Evolutionary conservation across 2,329 filamentous ascomycete species (phyloP).

Genomic region (Aphanocladium album): DNA sequence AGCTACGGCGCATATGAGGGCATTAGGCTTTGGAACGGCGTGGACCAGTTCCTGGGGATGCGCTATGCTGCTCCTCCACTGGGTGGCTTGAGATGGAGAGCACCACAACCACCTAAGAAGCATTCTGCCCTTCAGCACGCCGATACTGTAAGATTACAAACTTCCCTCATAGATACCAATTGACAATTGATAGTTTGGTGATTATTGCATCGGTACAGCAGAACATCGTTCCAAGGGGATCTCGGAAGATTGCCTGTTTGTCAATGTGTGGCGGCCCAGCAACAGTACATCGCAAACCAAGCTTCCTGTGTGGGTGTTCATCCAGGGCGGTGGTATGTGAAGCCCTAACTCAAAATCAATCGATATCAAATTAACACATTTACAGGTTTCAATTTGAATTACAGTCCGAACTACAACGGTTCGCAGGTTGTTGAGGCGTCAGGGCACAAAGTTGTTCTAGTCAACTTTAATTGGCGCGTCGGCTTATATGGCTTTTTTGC

Average conservation of each 20-base stretch:
- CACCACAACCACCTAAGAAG: slow-evolving; percentile 40
- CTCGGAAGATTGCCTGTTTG: slow-evolving; percentile 43
- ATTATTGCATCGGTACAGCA: slow-evolving; percentile 37
- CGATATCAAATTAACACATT: background rate
- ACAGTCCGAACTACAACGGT: slow-evolving; percentile 48
- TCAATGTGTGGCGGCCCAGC: slow-evolving; percentile 44
- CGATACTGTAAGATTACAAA: slow-evolving; percentile 24
- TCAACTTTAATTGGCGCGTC: slow-evolving; percentile 60
- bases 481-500: slow-evolving; percentile 59
- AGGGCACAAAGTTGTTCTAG: slow-evolving; percentile 44
- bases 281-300: slow-evolving; percentile 22
- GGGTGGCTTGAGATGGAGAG: slow-evolving; percentile 45
- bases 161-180: background rate
- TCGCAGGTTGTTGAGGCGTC: slow-evolving; percentile 41
- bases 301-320: slow-evolving; percentile 34
- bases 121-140: slow-evolving; percentile 30
- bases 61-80: slow-evolving; percentile 48
- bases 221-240: slow-evolving; percentile 19
- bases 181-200: slow-evolving; percentile 33
- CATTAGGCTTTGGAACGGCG: slow-evolving; percentile 29
- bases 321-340: slow-evolving; percentile 36
- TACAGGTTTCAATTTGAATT: slow-evolving; percentile 33
- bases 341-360: background rate
- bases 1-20: slow-evolving; percentile 41
- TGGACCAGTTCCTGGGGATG: slow-evolving; percentile 43